Conservation (phyloP, 805 yeast genomes). For the Jamesozyma gamospora region DNA sequence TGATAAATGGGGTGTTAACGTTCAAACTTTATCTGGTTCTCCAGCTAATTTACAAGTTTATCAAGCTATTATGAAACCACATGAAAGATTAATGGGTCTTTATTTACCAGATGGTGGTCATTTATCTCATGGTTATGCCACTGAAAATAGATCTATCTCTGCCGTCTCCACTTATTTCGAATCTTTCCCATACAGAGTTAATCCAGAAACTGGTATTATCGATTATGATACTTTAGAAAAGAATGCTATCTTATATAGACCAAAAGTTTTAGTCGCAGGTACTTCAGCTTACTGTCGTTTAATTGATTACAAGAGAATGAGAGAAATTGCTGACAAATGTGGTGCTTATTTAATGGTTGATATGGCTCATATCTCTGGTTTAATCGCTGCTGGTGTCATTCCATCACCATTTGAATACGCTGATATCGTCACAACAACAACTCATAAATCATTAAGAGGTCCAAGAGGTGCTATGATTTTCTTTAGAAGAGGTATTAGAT, state of each 20-base stretch:
- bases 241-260: slow-evolving; percentile 86
- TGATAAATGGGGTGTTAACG: slow-evolving; percentile 95
- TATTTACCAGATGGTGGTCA: slow-evolving; percentile 99
- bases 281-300: slow-evolving; percentile 96
- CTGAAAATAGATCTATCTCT: slow-evolving; percentile 85
- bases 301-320: slow-evolving; percentile 94
- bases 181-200: slow-evolving; percentile 96
- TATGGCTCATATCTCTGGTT: slow-evolving; percentile 98
- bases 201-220: slow-evolving; percentile 84
- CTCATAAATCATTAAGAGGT: slow-evolving; percentile 97
- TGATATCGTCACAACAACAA: slow-evolving; percentile 95
- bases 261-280: slow-evolving; percentile 94
- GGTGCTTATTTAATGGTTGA: slow-evolving; percentile 94
- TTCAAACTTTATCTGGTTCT: slow-evolving; percentile 91
- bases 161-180: slow-evolving; percentile 94
- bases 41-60: slow-evolving; percentile 97
- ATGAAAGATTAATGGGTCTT: slow-evolving; percentile 95
- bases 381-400: slow-evolving; percentile 90
- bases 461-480: slow-evolving; percentile 99
- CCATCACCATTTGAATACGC: slow-evolving; percentile 96
- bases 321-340: slow-evolving; percentile 91
- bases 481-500: slow-evolving; percentile 92
- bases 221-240: slow-evolving; percentile 93
- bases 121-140: slow-evolving; percentile 96
- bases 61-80: slow-evolving; percentile 89